Base-by-base conservation (phyloP, 495 filamentous ascomycete genomes). In the Sordaria brevicollis region DNA sequence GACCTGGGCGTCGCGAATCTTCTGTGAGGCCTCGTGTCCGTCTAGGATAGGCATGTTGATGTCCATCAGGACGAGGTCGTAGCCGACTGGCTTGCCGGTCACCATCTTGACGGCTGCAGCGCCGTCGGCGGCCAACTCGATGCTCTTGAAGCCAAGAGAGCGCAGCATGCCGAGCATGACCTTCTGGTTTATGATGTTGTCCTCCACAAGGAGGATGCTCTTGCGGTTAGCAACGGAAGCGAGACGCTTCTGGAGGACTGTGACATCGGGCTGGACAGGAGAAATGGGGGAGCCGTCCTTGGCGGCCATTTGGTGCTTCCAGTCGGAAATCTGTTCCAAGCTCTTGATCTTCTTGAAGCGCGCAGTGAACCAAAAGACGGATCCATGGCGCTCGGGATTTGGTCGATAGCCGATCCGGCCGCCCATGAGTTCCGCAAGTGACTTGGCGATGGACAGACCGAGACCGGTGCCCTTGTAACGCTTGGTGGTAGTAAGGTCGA, bases 391-490 rank as follows among this genome's bases (percentile, higher is more conserved):
- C 2, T 82, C 79, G 1, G 82, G 82, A 68, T 90, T 89, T 0
- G 86, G 80, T 3, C 80, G 80, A 69, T 87, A 84, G 1, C 82
- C 77, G 62, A 95, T 89, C 4, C 82, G 80, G 6, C 92, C 92
- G 49, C 85, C 85, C 89, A 94, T 93, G 68, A 94, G 75, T 43
- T 83, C 86, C 34, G 89, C 86, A 3, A 95, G 83, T 67, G 92
- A 90, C 39, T 89, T 87, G 72, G 90, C 92, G 67, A 95, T 95
- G 65, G 89, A 91, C 19, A 95, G 74, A 15, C 92, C 92, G 1
- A 95, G 80, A 9, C 92, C 92, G 17, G 92, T 94, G 7, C 92
- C 92, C 67, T 90, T 90, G 76, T 89, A 92, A 57, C 89, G 91
- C 73, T 92, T 93, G 71, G 88, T 92, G 29, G 92, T 82, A 2